Conservation (phyloP, 2,329 filamentous ascomycete genomes). For the Fonsecaea multimorphosa region DNA sequence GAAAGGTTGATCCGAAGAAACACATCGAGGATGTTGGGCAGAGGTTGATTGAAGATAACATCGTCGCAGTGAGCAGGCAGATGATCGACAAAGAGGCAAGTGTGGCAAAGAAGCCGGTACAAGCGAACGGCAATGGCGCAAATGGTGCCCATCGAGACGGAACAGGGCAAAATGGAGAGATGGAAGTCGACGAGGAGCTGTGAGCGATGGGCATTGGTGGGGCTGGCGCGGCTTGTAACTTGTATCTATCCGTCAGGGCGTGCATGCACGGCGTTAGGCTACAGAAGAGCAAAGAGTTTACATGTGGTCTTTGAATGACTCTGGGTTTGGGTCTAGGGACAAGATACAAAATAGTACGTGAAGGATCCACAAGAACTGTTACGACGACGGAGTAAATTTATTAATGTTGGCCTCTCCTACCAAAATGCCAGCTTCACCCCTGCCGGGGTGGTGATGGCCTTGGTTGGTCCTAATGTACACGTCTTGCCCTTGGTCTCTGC, state of each 20-base stretch:
- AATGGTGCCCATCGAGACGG: slow-evolving; percentile 2
- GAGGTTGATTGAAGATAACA: slow-evolving; percentile 98
- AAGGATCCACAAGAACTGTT: not conserved
- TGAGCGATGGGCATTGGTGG: slow-evolving; percentile 37
- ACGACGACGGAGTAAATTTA: not conserved
- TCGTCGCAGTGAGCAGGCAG: slow-evolving; percentile 94
- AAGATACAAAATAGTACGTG: not conserved
- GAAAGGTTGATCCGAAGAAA: slow-evolving; percentile 99
- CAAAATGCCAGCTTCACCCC: slow-evolving; percentile 47
- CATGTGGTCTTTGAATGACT: not conserved
- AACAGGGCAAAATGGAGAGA: slow-evolving; percentile 59
- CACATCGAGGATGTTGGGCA: slow-evolving; percentile 96
- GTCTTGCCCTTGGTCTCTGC: slow-evolving; percentile 43
- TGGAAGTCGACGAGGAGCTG: slow-evolving; percentile 72
- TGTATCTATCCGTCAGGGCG: slow-evolving; percentile 27
- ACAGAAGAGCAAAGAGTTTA: slow-evolving; percentile 8
- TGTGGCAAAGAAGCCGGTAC: slow-evolving; percentile 73
- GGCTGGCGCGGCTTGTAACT: slow-evolving; percentile 24
- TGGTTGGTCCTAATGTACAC: slow-evolving; percentile 46
- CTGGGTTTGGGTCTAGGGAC: not conserved
- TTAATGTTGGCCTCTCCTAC: slow-evolving; percentile 1
- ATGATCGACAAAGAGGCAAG: slow-evolving; percentile 99
- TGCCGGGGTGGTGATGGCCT: slow-evolving; percentile 33
- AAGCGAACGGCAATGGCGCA: slow-evolving; percentile 48
- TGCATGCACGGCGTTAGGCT: slow-evolving; percentile 30